Percentiles rank a stretch among this genome's conserved stretches.
Conservation (phyloP, 2,329 filamentous ascomycete species). For the Corinectria fuckeliana region DNA sequence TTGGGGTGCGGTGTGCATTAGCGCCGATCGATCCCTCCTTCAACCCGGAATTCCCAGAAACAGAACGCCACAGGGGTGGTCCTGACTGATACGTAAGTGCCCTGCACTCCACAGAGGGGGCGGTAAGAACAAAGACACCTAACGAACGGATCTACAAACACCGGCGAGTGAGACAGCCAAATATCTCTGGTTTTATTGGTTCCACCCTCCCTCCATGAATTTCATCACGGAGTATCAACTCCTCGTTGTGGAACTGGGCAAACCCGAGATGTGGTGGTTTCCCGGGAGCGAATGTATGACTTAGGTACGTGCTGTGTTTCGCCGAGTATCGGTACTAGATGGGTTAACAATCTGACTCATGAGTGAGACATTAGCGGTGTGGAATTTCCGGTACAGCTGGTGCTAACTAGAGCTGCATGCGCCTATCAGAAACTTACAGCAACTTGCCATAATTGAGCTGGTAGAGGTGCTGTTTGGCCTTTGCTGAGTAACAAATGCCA, state of each 20-base stretch:
- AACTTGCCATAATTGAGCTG: not conserved
- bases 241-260: constrained; percentile 8
- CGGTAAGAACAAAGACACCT: constrained; percentile 14
- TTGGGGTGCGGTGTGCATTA: constrained; percentile 41
- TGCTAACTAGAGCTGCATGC: not conserved
- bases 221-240: constrained; percentile 3
- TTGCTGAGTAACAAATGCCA: constrained; percentile 15
- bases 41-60: constrained; percentile 36
- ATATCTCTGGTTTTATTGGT: constrained; percentile 1
- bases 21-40: constrained; percentile 41
- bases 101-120: constrained; percentile 14
- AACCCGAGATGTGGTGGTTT: not conserved
- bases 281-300: not conserved
- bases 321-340: not conserved
- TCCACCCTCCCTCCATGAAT: not conserved
- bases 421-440: not conserved
- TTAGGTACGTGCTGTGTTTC: not conserved
- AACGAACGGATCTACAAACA: not conserved
- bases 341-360: not conserved
- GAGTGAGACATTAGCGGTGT: not conserved
- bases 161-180: not conserved
- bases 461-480: not conserved
- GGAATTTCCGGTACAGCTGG: not conserved
- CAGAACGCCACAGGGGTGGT: constrained; percentile 24
- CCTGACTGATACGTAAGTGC: constrained; percentile 11